Evolutionary conservation across 73 alveolate genomes (phyloP).

Genomic region (Tetrahymena thermophila): DNA sequence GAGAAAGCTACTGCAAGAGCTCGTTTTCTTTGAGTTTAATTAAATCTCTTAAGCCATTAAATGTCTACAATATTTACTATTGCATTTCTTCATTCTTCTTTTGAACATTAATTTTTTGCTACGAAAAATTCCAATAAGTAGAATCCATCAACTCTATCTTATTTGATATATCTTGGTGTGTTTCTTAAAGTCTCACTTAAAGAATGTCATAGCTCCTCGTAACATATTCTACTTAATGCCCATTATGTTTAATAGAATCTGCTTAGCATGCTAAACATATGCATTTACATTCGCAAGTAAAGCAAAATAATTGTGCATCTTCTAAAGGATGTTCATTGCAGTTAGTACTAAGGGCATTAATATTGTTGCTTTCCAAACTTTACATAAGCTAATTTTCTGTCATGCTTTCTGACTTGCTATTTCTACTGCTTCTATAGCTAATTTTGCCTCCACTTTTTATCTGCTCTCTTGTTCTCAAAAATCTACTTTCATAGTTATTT

Average conservation of each 20-base stretch:
- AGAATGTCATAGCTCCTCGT: not conserved
- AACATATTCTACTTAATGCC: not conserved
- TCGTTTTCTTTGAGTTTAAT: not conserved
- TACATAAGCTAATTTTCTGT: not conserved
- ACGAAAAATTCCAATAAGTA: not conserved
- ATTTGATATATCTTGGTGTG: not conserved
- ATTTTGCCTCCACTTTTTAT: not conserved
- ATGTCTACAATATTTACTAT: not conserved
- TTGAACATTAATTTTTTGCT: not conserved
- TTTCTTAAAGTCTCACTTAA: not conserved
- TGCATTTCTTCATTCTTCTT: not conserved
- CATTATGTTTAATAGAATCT: not conserved
- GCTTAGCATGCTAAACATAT: not conserved
- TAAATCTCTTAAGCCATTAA: not conserved
- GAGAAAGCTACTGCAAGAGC: not conserved
- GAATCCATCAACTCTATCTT: not conserved
- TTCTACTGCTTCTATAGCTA: not conserved
- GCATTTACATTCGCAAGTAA: not conserved
- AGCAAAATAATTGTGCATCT: not conserved
- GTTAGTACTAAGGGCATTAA: not conserved
- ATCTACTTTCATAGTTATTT: not conserved
- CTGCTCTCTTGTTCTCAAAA: not conserved
- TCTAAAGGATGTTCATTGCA: not conserved
- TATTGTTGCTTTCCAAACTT: not conserved
- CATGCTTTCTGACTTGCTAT: not conserved